phyloP scores from a whole-genome alignment of 2,329 filamentous ascomycete species.

The Hymenotorrendiella dingleyae region DNA sequence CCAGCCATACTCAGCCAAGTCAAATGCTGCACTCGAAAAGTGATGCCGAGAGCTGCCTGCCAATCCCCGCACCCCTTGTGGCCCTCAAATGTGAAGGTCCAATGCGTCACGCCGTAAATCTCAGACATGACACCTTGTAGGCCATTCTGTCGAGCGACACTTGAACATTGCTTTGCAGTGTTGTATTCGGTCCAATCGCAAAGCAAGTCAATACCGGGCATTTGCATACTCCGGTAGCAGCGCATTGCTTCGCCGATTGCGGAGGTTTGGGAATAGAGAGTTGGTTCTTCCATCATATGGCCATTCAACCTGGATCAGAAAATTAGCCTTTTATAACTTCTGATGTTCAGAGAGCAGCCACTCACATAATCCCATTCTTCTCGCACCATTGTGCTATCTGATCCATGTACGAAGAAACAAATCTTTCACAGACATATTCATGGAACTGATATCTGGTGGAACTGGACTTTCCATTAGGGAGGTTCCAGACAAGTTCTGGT shows the following conservation, averaged over 20 bases:
- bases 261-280: slow-evolving; percentile 27
- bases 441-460: slow-evolving; percentile 28
- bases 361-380: slow-evolving; percentile 24
- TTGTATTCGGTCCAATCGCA: slow-evolving; percentile 30
- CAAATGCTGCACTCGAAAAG: slow-evolving; percentile 30
- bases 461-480: slow-evolving; percentile 24
- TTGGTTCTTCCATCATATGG: slow-evolving; percentile 33
- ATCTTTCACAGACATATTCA: slow-evolving; percentile 30
- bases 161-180: slow-evolving; percentile 30
- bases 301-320: too few species aligned
- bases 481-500: slow-evolving; percentile 30
- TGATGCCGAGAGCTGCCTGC: slow-evolving; percentile 32
- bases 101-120: slow-evolving; percentile 30
- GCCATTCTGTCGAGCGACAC: slow-evolving; percentile 29
- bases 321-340: too few species aligned
- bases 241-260: slow-evolving; percentile 32
- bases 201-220: slow-evolving; percentile 31
- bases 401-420: slow-evolving; percentile 30
- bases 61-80: slow-evolving; percentile 32
- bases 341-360: too few species aligned
- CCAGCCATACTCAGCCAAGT: slow-evolving; percentile 32
- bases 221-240: slow-evolving; percentile 28
- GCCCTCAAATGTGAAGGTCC: slow-evolving; percentile 31
- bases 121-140: slow-evolving; percentile 27
- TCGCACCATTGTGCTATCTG: slow-evolving; percentile 27